Conservation (phyloP, 805 yeast genomes). For the Blastobotrys peoriensis region DNA sequence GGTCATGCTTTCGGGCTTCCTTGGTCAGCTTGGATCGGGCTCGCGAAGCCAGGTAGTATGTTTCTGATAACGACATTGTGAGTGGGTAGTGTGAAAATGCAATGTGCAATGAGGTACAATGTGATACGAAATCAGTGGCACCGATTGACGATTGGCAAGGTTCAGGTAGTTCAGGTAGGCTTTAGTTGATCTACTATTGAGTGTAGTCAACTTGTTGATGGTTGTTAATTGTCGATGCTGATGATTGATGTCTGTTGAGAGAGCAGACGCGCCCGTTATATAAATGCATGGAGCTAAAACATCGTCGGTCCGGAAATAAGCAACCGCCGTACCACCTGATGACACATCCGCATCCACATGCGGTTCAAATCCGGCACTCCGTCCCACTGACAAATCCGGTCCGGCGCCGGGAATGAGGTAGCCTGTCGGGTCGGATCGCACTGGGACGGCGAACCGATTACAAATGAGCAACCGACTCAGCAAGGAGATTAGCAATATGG, state of each 20-base stretch:
- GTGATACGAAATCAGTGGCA: no score
- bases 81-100: constrained; percentile 6
- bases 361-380: not conserved
- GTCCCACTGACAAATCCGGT: not conserved
- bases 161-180: not conserved
- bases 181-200: not conserved
- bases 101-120: not conserved
- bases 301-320: no score
- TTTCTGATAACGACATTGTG: constrained; percentile 27
- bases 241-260: no score
- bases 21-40: constrained; percentile 58
- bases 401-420: no score
- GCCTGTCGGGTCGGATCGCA: no score
- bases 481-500: no score
- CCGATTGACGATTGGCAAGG: no score
- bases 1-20: constrained; percentile 55
- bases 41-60: constrained; percentile 56
- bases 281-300: no score
- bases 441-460: no score
- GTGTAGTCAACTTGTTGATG: not conserved
- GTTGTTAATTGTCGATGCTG: not conserved
- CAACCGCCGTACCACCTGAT: not conserved
- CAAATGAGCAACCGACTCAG: no score
- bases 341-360: not conserved
- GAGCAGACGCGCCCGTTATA: no score